Evolutionary conservation across 2,329 filamentous ascomycete species (phyloP).

Genomic region (Nemania diffusa): DNA sequence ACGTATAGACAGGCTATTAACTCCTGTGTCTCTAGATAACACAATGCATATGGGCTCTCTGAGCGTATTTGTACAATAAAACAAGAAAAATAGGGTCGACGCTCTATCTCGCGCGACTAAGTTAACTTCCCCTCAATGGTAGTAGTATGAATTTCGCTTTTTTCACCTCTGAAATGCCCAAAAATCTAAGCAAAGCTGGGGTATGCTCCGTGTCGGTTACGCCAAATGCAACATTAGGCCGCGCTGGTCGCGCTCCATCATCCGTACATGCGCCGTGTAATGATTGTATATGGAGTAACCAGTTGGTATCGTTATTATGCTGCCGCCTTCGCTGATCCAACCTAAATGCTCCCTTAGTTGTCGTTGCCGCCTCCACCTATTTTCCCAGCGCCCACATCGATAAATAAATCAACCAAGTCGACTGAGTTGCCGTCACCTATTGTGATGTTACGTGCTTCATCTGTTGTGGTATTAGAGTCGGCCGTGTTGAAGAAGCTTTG

Average conservation of each 20-base stretch:
- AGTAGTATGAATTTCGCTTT: slow-evolving; percentile 22
- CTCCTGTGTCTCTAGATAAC: slow-evolving; percentile 20
- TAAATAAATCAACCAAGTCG: slow-evolving; percentile 60
- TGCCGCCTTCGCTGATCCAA: slow-evolving; percentile 5
- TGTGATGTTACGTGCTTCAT: slow-evolving; percentile 55
- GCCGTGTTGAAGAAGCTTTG: slow-evolving; percentile 64
- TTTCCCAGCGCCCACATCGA: slow-evolving; percentile 51
- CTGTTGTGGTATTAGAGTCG: slow-evolving; percentile 45
- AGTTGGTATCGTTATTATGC: slow-evolving; percentile 23
- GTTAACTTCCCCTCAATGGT: not conserved
- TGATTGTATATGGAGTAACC: slow-evolving; percentile 17
- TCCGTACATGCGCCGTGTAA: slow-evolving; percentile 25
- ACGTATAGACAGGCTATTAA: slow-evolving; percentile 13
- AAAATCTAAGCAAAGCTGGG: slow-evolving; percentile 26
- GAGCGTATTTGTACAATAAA: slow-evolving; percentile 33
- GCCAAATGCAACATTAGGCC: slow-evolving; percentile 31
- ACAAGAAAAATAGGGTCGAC: slow-evolving; percentile 17
- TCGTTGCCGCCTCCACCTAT: slow-evolving; percentile 38
- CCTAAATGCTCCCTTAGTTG: slow-evolving; percentile 27
- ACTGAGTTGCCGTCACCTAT: slow-evolving; percentile 59
- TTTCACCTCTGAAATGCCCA: slow-evolving; percentile 30
- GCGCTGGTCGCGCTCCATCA: slow-evolving; percentile 16
- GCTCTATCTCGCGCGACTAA: slow-evolving; percentile 5
- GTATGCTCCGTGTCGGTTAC: slow-evolving; percentile 30
- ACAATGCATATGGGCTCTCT: slow-evolving; percentile 16